A percentile compares a stretch with the other conserved stretches of the same genome.
Evolutionary conservation across 2,329 filamentous ascomycete genomes (phyloP).

Genomic region (Fusarium transvaalense): DNA sequence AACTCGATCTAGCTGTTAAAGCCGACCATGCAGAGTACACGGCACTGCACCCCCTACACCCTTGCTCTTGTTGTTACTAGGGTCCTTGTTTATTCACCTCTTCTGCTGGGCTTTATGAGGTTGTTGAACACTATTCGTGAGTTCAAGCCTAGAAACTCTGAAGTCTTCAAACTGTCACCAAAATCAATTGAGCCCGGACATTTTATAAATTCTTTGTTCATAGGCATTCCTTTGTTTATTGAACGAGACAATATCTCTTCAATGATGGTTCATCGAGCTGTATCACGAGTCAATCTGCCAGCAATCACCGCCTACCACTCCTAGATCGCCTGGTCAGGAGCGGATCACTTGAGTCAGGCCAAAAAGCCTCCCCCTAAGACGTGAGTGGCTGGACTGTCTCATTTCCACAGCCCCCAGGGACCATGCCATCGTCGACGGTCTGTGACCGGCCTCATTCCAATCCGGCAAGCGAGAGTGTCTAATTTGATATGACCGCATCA

Average conservation of each 20-base stretch:
- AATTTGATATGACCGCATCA: conserved; percentile 29
- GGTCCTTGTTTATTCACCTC: conserved; percentile 24
- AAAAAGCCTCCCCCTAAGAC: conserved; percentile 10
- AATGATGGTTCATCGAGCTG: not conserved
- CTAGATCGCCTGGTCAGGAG: not conserved
- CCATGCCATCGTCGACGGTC: conserved; percentile 20
- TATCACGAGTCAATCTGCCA: conserved; percentile 14
- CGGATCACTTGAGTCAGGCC: conserved; percentile 24
- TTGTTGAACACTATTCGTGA: not conserved
- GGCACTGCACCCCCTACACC: not conserved
- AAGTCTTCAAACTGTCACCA: not conserved
- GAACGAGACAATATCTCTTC: not conserved
- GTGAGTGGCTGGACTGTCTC: conserved; percentile 32
- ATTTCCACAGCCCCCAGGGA: conserved; percentile 34
- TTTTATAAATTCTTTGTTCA: not conserved
- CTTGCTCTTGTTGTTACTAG: conserved; percentile 7
- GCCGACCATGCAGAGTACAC: conserved; percentile 10
- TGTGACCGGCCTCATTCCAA: conserved; percentile 24
- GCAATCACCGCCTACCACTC: conserved; percentile 3
- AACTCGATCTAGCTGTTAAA: conserved; percentile 23
- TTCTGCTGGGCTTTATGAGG: not conserved
- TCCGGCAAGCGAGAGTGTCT: conserved; percentile 36
- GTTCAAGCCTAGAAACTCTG: not conserved
- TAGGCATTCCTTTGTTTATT: conserved; percentile 17
- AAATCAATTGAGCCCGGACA: not conserved